phyloP scores from a whole-genome alignment of 2,329 filamentous ascomycete genomes.

The Pseudogymnoascus sp. region DNA sequence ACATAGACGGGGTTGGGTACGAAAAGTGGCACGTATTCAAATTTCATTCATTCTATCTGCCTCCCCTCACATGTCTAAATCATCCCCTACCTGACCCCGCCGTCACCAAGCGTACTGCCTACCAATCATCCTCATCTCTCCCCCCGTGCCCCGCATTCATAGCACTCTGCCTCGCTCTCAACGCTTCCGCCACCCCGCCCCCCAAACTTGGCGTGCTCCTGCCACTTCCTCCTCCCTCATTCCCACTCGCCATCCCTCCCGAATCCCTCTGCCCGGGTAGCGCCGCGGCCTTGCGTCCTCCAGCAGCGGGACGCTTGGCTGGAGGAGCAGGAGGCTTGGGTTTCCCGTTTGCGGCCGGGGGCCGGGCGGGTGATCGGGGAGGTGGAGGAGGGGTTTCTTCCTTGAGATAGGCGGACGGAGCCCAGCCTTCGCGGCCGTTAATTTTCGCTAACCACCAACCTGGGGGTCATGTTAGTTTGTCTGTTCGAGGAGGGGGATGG shows the following conservation, averaged over 20 bases:
- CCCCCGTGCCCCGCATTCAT: slow-evolving; percentile 65
- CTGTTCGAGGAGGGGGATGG: background rate
- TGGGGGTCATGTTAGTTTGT: slow-evolving; percentile 38
- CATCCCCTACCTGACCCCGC: background rate
- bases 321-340: slow-evolving; percentile 41
- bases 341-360: slow-evolving; percentile 34
- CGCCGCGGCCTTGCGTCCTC: slow-evolving; percentile 62
- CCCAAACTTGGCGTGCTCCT: slow-evolving; percentile 65
- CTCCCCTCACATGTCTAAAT: background rate
- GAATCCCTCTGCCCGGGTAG: slow-evolving; percentile 65
- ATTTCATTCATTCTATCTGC: background rate
- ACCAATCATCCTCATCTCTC: slow-evolving; percentile 30
- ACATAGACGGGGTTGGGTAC: too few species aligned
- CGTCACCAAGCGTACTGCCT: slow-evolving; percentile 8
- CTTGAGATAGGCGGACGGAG: slow-evolving; percentile 89
- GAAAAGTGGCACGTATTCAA: background rate
- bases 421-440: slow-evolving; percentile 71
- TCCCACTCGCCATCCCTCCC: slow-evolving; percentile 49
- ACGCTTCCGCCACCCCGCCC: slow-evolving; percentile 70
- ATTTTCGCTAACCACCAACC: slow-evolving; percentile 96
- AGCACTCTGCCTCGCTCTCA: slow-evolving; percentile 67
- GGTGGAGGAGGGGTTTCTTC: slow-evolving; percentile 66
- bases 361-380: slow-evolving; percentile 48
- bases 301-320: slow-evolving; percentile 67
- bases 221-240: slow-evolving; percentile 42